Conservation (phyloP, 2,329 filamentous ascomycete genomes). For the Leptographium wingfieldii region DNA sequence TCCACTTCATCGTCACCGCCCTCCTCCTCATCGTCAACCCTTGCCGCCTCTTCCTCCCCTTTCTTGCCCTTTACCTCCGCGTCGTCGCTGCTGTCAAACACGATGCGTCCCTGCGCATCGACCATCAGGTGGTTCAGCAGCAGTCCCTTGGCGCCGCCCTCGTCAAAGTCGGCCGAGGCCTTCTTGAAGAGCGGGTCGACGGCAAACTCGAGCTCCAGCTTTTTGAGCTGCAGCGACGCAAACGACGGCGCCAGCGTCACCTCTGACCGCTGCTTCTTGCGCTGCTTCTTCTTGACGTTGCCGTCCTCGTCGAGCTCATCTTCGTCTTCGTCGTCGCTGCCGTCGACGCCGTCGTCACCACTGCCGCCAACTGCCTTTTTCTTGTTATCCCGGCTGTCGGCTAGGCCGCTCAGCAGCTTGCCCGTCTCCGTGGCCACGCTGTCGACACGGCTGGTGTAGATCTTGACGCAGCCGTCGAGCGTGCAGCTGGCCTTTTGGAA, state of each 20-base stretch:
- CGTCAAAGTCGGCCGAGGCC: slow-evolving; percentile 94
- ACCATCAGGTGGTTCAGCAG: slow-evolving; percentile 95
- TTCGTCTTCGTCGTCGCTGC: slow-evolving; percentile 51
- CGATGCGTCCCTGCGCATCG: slow-evolving; percentile 79
- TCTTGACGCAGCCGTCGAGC: slow-evolving; percentile 95
- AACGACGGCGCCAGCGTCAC: slow-evolving; percentile 88
- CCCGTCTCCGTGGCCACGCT: slow-evolving; percentile 96
- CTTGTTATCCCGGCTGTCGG: slow-evolving; percentile 71
- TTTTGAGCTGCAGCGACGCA: slow-evolving; percentile 80
- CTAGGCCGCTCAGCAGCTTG: slow-evolving; percentile 83
- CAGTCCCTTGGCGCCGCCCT: slow-evolving; percentile 90
- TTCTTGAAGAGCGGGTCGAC: slow-evolving; percentile 99
- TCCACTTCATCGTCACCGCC: slow-evolving; percentile 18
- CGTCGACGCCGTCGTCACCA: slow-evolving; percentile 52
- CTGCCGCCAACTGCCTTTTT: slow-evolving; percentile 53
- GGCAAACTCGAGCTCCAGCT: slow-evolving; percentile 91
- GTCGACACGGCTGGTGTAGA: slow-evolving; percentile 96
- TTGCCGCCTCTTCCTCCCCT: slow-evolving; percentile 23
- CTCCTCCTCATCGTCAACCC: slow-evolving; percentile 17
- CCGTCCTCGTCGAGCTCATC: slow-evolving; percentile 39
- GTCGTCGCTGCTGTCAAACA: slow-evolving; percentile 90
- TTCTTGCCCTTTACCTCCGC: slow-evolving; percentile 32
- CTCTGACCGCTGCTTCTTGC: slow-evolving; percentile 70
- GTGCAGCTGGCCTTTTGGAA: slow-evolving; percentile 98
- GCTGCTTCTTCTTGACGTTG: slow-evolving; percentile 45